Percentiles rank a stretch among this genome's conserved stretches.
Evolutionary conservation across 176 grass and related monocot species (phyloP).

Genomic region (Eleusine coracana): DNA sequence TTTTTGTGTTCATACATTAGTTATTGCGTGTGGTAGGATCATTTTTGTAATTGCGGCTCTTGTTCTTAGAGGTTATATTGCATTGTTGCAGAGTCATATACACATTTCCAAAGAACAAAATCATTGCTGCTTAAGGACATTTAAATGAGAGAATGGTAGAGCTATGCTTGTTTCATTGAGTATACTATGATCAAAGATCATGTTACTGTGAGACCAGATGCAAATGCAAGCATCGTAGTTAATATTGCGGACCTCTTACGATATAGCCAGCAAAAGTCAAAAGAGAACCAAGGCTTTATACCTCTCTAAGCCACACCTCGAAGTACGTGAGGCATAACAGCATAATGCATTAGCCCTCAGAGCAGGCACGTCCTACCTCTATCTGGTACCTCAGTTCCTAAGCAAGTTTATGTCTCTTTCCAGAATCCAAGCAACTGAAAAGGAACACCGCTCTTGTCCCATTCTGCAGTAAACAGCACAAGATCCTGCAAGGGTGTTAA

Average conservation of each 20-base stretch:
- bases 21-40: background rate
- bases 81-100: background rate
- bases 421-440: slow-evolving; percentile 55
- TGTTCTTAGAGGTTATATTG: background rate
- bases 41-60: background rate
- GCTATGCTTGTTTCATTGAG: background rate
- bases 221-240: slow-evolving; percentile 41
- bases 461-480: slow-evolving; percentile 45
- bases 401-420: slow-evolving; percentile 51
- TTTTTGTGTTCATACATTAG: background rate
- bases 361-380: background rate
- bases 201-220: slow-evolving; percentile 21
- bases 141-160: no score
- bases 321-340: slow-evolving; percentile 20
- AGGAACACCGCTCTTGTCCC: slow-evolving; percentile 25
- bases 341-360: slow-evolving; percentile 1
- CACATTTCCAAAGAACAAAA: background rate
- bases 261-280: slow-evolving; percentile 39
- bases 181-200: slow-evolving; percentile 26
- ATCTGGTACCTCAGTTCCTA: slow-evolving; percentile 37
- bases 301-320: slow-evolving; percentile 25
- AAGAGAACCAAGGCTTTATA: background rate
- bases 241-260: slow-evolving; percentile 26
- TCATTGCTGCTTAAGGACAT: background rate
- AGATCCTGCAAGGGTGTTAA: slow-evolving; percentile 25